Evolutionary conservation across 2,329 filamentous ascomycete species (phyloP).

Genomic region (Aspergillus sp.): DNA sequence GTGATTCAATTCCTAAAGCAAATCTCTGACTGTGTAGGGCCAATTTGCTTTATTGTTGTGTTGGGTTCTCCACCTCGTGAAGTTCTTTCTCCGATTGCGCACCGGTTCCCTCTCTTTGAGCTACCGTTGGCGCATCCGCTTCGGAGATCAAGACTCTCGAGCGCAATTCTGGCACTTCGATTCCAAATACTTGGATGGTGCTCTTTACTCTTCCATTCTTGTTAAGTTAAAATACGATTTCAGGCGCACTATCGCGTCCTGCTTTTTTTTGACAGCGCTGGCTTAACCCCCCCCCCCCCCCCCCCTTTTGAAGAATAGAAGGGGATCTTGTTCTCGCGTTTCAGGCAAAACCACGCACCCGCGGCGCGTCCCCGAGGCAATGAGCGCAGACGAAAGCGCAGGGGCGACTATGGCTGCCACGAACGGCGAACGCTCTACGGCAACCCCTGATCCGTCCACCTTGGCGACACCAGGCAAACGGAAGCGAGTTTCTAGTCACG

Average conservation of each 20-base stretch:
- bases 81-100: constrained; percentile 28
- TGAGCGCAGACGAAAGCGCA: constrained; percentile 41
- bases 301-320: constrained; percentile 1
- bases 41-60: constrained; percentile 17
- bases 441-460: constrained; percentile 28
- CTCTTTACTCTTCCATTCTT: constrained; percentile 2
- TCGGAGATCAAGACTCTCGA: constrained; percentile 24
- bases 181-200: neutral
- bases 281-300: neutral
- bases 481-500: constrained; percentile 39
- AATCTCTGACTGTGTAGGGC: neutral
- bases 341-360: constrained; percentile 14
- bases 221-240: constrained; percentile 1
- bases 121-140: constrained; percentile 28
- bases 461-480: constrained; percentile 41
- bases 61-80: constrained; percentile 16
- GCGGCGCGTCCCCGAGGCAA: constrained; percentile 29
- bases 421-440: constrained; percentile 35
- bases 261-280: constrained; percentile 5
- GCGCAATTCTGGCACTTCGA: constrained; percentile 16
- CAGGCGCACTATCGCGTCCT: constrained; percentile 14
- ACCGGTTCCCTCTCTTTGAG: constrained; percentile 22
- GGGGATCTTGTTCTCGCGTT: constrained; percentile 17
- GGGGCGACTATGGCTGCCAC: constrained; percentile 30
- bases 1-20: constrained; percentile 2